phyloP scores from a whole-genome alignment of 2,329 filamentous ascomycete species.

The Exophiala sideris region DNA sequence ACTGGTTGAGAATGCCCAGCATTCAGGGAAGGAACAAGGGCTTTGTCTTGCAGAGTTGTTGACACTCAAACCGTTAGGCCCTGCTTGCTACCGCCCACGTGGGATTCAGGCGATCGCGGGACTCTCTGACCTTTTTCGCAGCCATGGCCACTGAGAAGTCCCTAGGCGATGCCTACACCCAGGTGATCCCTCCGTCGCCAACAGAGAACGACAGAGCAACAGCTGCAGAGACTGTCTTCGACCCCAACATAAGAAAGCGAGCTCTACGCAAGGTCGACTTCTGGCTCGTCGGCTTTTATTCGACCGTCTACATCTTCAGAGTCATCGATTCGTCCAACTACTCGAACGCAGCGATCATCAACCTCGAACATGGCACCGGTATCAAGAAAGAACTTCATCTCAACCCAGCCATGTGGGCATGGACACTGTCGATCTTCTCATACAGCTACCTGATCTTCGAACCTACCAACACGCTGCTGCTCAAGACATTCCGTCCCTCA shows the following conservation, averaged over 20 bases:
- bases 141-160: constrained; percentile 5
- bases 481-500: constrained; percentile 18
- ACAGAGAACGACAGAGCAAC: neutral
- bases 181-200: neutral
- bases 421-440: constrained; percentile 21
- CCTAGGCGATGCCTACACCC: constrained; percentile 2
- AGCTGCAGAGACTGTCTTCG: neutral
- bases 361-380: constrained; percentile 23
- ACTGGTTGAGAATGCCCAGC: neutral
- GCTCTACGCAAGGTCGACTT: constrained; percentile 14
- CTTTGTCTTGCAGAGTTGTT: too few species aligned
- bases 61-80: too few species aligned
- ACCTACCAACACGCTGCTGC: constrained; percentile 17
- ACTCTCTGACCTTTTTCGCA: neutral
- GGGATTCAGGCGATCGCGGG: too few species aligned
- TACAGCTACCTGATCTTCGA: constrained; percentile 23
- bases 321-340: constrained; percentile 26
- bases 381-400: constrained; percentile 21
- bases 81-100: too few species aligned
- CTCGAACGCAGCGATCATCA: constrained; percentile 26
- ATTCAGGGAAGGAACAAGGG: too few species aligned
- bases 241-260: constrained; percentile 28
- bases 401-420: constrained; percentile 15
- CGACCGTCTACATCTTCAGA: constrained; percentile 24
- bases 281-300: constrained; percentile 25